A percentile compares a stretch with the other conserved stretches of the same genome.
These are phyloP conservation scores for Chenopodium album DNA, from an alignment of 148 eudicot species.

Conservation along the genomic window DNA sequence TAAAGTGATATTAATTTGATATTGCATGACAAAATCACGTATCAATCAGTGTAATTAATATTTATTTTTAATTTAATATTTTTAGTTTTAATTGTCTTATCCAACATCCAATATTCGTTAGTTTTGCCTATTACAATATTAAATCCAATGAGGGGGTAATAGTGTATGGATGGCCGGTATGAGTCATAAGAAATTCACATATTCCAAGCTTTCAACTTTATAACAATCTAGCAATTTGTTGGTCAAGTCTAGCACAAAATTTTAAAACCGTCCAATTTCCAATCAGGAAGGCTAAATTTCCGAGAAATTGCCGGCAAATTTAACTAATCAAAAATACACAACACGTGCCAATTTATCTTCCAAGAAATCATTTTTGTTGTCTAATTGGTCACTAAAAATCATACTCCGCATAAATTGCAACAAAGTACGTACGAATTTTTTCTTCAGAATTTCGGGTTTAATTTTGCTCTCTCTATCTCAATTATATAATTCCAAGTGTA, in stretches of 20 bases:
- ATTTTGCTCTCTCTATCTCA: not conserved
- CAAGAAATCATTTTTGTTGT: not conserved
- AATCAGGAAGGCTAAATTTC: not conserved
- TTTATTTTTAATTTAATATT: too few species aligned
- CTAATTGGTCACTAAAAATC: not conserved
- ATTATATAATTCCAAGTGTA: not conserved
- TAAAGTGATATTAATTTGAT: too few species aligned
- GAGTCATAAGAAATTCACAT: too few species aligned
- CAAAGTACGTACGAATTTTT: not conserved
- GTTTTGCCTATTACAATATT: too few species aligned
- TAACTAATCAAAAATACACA: not conserved
- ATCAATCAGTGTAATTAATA: too few species aligned
- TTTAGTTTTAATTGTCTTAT: too few species aligned
- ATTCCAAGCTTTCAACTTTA: too few species aligned
- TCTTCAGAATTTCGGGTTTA: not conserved
- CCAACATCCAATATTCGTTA: too few species aligned
- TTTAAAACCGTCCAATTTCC: not conserved
- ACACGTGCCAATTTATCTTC: constrained; percentile 1
- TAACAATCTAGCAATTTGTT: not conserved
- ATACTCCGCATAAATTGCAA: not conserved
- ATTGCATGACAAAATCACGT: too few species aligned
- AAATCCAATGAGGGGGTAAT: too few species aligned
- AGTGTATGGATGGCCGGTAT: too few species aligned
- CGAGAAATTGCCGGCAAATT: not conserved
- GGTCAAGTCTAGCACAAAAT: not conserved